phyloP scores from a whole-genome alignment of 2,329 filamentous ascomycete species.

The Aureobasidium namibiae region DNA sequence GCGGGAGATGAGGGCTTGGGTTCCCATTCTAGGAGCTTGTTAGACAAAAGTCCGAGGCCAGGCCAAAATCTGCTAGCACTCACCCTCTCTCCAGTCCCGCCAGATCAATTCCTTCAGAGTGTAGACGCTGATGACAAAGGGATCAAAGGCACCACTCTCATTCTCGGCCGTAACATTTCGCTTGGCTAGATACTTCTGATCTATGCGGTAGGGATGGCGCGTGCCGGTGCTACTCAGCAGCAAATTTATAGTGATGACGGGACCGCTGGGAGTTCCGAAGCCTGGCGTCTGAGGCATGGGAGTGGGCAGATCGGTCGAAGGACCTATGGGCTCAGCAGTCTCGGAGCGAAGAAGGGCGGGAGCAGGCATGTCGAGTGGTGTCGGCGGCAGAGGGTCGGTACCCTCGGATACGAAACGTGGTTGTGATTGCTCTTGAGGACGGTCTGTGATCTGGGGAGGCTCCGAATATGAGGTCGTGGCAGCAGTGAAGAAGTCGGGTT shows the following conservation, averaged over 20 bases:
- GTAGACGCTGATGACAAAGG: slow-evolving; percentile 85
- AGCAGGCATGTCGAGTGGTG: slow-evolving; percentile 13
- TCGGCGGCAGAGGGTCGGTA: slow-evolving; percentile 2
- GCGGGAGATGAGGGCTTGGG: slow-evolving; percentile 75
- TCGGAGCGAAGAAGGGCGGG: slow-evolving; percentile 29
- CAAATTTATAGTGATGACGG: slow-evolving; percentile 65
- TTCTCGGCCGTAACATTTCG: slow-evolving; percentile 71
- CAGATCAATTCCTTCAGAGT: slow-evolving; percentile 90
- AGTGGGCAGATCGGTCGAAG: slow-evolving; percentile 36
- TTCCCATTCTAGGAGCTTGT: slow-evolving; percentile 61
- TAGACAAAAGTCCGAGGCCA: neutral
- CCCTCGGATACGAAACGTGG: neutral
- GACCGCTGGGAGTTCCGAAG: slow-evolving; percentile 30
- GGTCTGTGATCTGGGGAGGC: neutral
- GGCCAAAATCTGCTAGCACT: slow-evolving; percentile 5
- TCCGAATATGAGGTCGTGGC: neutral
- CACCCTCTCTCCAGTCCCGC: slow-evolving; percentile 78
- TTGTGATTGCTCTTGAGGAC: neutral
- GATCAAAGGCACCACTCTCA: slow-evolving; percentile 56
- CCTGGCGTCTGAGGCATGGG: slow-evolving; percentile 24
- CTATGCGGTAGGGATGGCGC: slow-evolving; percentile 82
- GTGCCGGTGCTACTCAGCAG: slow-evolving; percentile 68
- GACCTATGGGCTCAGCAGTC: slow-evolving; percentile 37
- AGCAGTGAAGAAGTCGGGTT: neutral
- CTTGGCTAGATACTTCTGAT: slow-evolving; percentile 75